Percentiles rank a stretch among this genome's conserved stretches.
Conservation (phyloP, 140 eudicot species). For the Ambrosia hybrid region DNA sequence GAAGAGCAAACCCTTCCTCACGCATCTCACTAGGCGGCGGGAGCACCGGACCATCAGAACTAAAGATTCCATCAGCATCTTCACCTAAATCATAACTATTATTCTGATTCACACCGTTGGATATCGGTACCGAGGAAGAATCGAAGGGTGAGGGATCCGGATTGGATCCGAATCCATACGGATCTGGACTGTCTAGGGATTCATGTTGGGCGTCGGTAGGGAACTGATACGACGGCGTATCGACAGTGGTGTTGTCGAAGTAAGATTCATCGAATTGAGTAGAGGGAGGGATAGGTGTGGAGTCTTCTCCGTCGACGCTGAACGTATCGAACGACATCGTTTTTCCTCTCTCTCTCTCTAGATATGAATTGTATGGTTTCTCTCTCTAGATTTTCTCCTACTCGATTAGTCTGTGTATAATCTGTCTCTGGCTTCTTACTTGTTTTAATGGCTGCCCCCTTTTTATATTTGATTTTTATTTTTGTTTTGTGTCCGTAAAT, state of each 20-base stretch:
- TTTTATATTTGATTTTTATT: not conserved
- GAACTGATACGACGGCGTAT: slow-evolving; percentile 34
- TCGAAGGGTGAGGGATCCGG: slow-evolving; percentile 30
- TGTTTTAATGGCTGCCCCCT: slow-evolving; percentile 32
- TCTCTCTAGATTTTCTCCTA: slow-evolving; percentile 20
- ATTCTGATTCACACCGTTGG: slow-evolving; percentile 68
- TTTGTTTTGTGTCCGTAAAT: slow-evolving; percentile 7
- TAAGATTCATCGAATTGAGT: slow-evolving; percentile 55
- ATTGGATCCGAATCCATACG: slow-evolving; percentile 49
- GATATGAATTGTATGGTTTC: slow-evolving; percentile 12
- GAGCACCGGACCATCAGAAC: slow-evolving; percentile 86
- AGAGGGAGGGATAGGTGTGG: slow-evolving; percentile 34
- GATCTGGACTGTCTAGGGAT: slow-evolving; percentile 64
- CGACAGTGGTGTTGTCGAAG: slow-evolving; percentile 38
- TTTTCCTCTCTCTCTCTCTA: slow-evolving; percentile 19
- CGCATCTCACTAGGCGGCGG: slow-evolving; percentile 89
- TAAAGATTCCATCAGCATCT: slow-evolving; percentile 69
- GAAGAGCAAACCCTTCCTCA: slow-evolving; percentile 88
- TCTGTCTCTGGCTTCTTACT: not conserved
- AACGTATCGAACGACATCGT: slow-evolving; percentile 59
- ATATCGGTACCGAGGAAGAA: slow-evolving; percentile 52
- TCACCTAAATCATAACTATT: slow-evolving; percentile 43
- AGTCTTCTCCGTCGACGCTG: slow-evolving; percentile 63
- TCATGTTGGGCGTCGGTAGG: slow-evolving; percentile 41
- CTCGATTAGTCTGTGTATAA: not conserved